These are phyloP conservation scores for Epichloe elymi DNA, from an alignment of 2,329 filamentous ascomycete species.

Conservation along the genomic window DNA sequence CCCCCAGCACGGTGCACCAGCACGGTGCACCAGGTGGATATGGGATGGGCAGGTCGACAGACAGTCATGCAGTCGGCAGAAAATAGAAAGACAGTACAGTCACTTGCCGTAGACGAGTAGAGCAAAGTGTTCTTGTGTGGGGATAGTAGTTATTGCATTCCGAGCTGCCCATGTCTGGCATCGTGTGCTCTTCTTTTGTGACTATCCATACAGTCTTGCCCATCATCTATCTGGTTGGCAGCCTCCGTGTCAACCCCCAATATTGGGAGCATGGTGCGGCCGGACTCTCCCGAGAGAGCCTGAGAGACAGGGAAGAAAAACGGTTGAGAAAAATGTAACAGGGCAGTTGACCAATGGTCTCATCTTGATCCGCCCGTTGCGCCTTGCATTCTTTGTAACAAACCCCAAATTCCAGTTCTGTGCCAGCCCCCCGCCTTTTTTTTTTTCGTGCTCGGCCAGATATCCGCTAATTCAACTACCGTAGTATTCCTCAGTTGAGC, in stretches of 20 bases:
- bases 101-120: neutral
- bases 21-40: no score
- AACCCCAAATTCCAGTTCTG: slow-evolving; percentile 5
- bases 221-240: slow-evolving; percentile 5
- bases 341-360: neutral
- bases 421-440: slow-evolving; percentile 3
- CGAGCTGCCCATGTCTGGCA: neutral
- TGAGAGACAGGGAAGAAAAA: neutral
- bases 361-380: neutral
- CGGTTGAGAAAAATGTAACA: neutral
- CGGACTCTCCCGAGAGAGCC: neutral
- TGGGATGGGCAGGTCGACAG: no score
- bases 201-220: neutral
- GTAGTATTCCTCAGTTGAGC: slow-evolving; percentile 15
- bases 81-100: neutral
- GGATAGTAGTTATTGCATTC: neutral
- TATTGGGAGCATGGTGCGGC: neutral
- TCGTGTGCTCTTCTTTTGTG: neutral
- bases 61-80: no score
- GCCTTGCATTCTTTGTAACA: slow-evolving; percentile 4
- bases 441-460: slow-evolving; percentile 4
- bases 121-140: neutral
- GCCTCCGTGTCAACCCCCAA: neutral
- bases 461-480: slow-evolving; percentile 16
- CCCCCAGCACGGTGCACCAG: no score